Percentiles rank a stretch among this genome's conserved stretches.
These are phyloP conservation scores for Olyra latifolia DNA, from an alignment of 176 grass and related monocot genomes.

Conservation along the genomic window DNA sequence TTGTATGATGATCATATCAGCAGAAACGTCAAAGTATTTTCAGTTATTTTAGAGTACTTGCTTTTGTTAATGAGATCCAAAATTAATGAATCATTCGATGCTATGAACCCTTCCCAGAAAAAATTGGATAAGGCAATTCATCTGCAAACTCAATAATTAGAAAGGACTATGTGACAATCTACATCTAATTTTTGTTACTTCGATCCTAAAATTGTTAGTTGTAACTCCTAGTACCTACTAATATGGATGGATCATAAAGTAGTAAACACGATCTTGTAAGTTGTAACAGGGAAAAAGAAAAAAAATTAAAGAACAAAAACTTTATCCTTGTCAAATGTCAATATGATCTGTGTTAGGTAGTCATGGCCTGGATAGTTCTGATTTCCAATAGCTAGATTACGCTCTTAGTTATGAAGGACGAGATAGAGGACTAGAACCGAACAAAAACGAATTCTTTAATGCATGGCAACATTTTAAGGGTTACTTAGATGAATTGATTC, in stretches of 20 bases:
- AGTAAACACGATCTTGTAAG: neutral
- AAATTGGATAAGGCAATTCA: neutral
- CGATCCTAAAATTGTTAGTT: neutral
- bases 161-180: neutral
- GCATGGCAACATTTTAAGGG: too few species aligned
- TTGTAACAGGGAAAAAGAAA: neutral
- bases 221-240: neutral
- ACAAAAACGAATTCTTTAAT: too few species aligned
- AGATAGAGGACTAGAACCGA: too few species aligned
- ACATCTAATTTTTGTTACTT: neutral
- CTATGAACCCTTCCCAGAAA: neutral
- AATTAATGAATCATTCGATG: neutral
- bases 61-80: neutral
- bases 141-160: neutral
- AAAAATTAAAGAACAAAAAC: neutral
- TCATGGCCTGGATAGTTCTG: neutral
- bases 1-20: neutral
- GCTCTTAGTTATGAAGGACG: too few species aligned
- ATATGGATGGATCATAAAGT: neutral
- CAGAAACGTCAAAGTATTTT: neutral
- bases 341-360: neutral
- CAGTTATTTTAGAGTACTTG: neutral
- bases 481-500: too few species aligned
- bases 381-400: neutral
- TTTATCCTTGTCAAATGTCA: neutral